These are phyloP conservation scores for Globisporangium apiculatum DNA, from an alignment of 352 stramenopile genomes.

Conservation along the genomic window DNA sequence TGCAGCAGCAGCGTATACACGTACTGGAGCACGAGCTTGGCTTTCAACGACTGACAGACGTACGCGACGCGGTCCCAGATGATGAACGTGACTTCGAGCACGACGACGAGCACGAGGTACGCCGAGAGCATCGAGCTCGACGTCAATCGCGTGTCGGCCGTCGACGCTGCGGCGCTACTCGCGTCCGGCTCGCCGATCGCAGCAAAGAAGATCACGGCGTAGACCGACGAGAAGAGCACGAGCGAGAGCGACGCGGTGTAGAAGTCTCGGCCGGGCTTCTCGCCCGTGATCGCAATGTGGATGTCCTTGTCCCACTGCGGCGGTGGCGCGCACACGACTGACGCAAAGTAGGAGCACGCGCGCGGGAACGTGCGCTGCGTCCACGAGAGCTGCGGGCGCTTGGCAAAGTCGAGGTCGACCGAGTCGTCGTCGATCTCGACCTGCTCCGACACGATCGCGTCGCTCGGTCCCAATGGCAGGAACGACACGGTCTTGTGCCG, in stretches of 20 bases:
- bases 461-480: slow-evolving; percentile 5
- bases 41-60: slow-evolving; percentile 59
- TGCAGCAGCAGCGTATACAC: slow-evolving; percentile 64
- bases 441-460: slow-evolving; percentile 41
- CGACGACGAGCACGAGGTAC: slow-evolving; percentile 80
- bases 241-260: slow-evolving; percentile 62
- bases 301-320: slow-evolving; percentile 84
- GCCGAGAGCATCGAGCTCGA: slow-evolving; percentile 76
- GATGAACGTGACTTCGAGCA: slow-evolving; percentile 74
- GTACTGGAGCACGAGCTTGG: slow-evolving; percentile 78
- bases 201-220: slow-evolving; percentile 74
- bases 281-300: slow-evolving; percentile 64
- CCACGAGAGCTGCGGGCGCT: slow-evolving; percentile 47
- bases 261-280: slow-evolving; percentile 75
- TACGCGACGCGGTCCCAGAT: slow-evolving; percentile 85
- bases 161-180: slow-evolving; percentile 22
- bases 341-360: slow-evolving; percentile 50
- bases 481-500: slow-evolving; percentile 14
- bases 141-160: slow-evolving; percentile 43
- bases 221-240: slow-evolving; percentile 58
- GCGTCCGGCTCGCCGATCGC: slow-evolving; percentile 51
- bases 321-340: slow-evolving; percentile 55
- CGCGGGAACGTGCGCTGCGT: slow-evolving; percentile 41
- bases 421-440: slow-evolving; percentile 63
- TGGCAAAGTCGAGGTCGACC: slow-evolving; percentile 25